Evolutionary conservation across 1,284 basidiomycete species (phyloP), one percentile per base, ranked within the genome.

Genomic region (Microbotryum saponariae): DNA sequence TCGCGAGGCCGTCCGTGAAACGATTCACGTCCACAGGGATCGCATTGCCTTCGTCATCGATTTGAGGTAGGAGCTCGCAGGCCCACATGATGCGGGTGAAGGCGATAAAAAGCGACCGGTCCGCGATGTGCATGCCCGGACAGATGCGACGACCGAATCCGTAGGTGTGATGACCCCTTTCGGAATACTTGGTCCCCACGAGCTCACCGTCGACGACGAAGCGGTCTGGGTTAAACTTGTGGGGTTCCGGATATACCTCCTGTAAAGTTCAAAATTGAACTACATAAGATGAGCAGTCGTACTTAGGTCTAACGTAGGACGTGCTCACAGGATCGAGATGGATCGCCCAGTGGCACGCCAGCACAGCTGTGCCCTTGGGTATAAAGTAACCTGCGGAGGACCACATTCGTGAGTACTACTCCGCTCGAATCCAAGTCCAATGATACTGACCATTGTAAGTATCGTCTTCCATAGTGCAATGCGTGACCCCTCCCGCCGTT

Each of bases 271-370:
- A 31, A 31, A 8, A 31, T 9, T 31, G 31, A 31, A 9, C 31
- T 31, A 31, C 27, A 31, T 31, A 1, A 31, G 7, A 31, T 31
- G 6, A 31, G 7, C 31, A 31, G 0, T 31, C 31, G 31, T 31
- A 31, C 31, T 1, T 8, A 31, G 9, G 31, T 10, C 31, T 31
- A 31, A 31, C 9, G 31, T 31, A 31, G 31, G 31, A 9, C 14
- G 20, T 1, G 21, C 12, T 47, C 21, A 51, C 58, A 25, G 62
- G 61, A 29, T 67, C 66, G 33, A 73, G 59, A 59, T 70, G 69
- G 54, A 70, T 70, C 1, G 61, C 57, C 73, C 73, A 75, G 54
- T 74, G 73, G n/a, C 70, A 72, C 6, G 70, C 72, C 27, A 75
- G 61, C 10, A 75, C 60, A 1, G 71, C 65, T 6, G 71, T 69